Evolutionary conservation across 2,329 filamentous ascomycete genomes (phyloP).

Genomic region (Aspergillus sp.): DNA sequence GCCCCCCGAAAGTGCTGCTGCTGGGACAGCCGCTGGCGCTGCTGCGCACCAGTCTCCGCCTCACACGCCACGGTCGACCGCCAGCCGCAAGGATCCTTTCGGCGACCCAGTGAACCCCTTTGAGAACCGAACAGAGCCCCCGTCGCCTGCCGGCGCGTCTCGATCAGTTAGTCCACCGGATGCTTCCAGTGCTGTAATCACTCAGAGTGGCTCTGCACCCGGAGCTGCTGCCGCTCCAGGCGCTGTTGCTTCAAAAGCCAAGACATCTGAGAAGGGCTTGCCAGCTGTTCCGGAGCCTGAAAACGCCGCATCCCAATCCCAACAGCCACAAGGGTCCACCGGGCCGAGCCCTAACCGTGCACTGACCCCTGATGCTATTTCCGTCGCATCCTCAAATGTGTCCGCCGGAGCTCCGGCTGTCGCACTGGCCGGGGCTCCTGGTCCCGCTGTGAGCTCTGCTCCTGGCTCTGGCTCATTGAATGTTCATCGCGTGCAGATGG

Average conservation of each 20-base stretch:
- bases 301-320: conserved; percentile 13
- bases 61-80: conserved; percentile 31
- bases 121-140: conserved; percentile 50
- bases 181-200: background rate
- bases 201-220: conserved; percentile 23
- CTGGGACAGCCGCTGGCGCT: conserved; percentile 13
- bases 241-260: conserved; percentile 29
- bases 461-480: conserved; percentile 47
- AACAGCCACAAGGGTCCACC: conserved; percentile 15
- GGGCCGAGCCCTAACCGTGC: conserved; percentile 18
- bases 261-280: conserved; percentile 13
- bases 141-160: conserved; percentile 12
- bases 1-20: conserved; percentile 8
- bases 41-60: conserved; percentile 25
- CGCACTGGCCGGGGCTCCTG: conserved; percentile 6
- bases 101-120: conserved; percentile 63
- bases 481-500: conserved; percentile 87
- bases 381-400: conserved; percentile 3
- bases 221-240: conserved; percentile 37
- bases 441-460: conserved; percentile 5
- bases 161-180: conserved; percentile 4
- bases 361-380: conserved; percentile 13
- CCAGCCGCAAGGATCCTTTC: conserved; percentile 38
- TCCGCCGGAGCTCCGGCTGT: conserved; percentile 6
- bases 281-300: conserved; percentile 10